Evolutionary conservation across 495 filamentous ascomycete species (phyloP), one percentile per base, ranked within the genome.

Genomic region (Clohesyomyces aquaticus): DNA sequence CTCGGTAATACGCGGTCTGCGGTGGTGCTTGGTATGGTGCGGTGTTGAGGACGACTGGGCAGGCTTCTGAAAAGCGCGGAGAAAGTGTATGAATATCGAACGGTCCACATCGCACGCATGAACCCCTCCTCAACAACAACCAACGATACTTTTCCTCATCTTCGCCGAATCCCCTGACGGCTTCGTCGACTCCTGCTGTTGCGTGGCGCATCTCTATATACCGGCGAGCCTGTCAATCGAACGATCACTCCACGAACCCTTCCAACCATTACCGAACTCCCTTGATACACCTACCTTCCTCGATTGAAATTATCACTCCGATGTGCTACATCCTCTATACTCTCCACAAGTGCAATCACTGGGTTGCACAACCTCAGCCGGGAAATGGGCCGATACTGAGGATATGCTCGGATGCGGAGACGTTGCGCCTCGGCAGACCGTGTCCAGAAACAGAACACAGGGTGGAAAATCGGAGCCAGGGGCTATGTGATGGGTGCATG

Each of bases 311-410:
- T 32, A 21, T 18, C 18, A 11, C 59, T 22, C 41, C 42, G 26
- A 66, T 66, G 63, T 66, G 63, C 51, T 61, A 42, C 27, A 61
- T 66, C 23, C 52, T 55, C 10, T 66, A 66, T 18, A 66, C 63
- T 21, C 48, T 66, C 4, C 51, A 66, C 29, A 46, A 38, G 35
- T 66, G 63, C 57, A 55, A 66, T 38, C 63, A 66, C 63, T 66
- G 63, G 63, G 57, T 66, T 3, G 27, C 63, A 21, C 63, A 66
- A 25, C 56, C 63, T 0, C 29, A 53, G 18, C 63, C 63, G 2
- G 57, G 57, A 38, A 61, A 66, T 45, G 63, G 63, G 0, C 63
- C 63, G 22, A 45, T 66, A 16, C 38, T 66, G 27, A 27, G 63
- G 6, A 55, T 66, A 2, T 66, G 63, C 45, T 26, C 60, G 16